Conservation (phyloP, 1,284 basidiomycete genomes). For the Ceratorhiza oryzae-sativae region DNA sequence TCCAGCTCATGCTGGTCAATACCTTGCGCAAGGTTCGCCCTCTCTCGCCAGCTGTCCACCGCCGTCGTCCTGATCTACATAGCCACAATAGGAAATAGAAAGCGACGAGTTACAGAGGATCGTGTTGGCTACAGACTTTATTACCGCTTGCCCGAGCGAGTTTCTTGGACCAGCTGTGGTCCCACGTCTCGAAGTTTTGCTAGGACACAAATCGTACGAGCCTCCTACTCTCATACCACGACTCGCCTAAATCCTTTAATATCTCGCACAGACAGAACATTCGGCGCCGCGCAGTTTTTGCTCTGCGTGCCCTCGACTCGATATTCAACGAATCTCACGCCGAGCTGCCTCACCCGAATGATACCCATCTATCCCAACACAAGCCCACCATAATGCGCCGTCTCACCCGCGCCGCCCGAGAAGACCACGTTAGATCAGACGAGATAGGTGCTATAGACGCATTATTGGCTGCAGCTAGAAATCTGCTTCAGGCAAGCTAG, state of each 20-base stretch:
- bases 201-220: constrained; percentile 77
- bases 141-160: constrained; percentile 64
- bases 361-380: constrained; percentile 50
- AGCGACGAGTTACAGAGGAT: constrained; percentile 60
- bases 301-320: constrained; percentile 65
- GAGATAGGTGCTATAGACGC: constrained; percentile 20
- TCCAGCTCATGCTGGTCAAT: constrained; percentile 82
- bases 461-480: constrained; percentile 10
- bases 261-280: constrained; percentile 59
- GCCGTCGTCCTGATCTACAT: constrained; percentile 28
- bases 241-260: neutral
- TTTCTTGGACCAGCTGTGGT: constrained; percentile 76
- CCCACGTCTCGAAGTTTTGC: constrained; percentile 64
- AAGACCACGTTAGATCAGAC: constrained; percentile 11
- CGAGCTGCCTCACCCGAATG: constrained; percentile 56
- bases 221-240: constrained; percentile 41
- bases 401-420: constrained; percentile 25
- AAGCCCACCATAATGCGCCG: constrained; percentile 29
- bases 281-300: constrained; percentile 66
- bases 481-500: constrained; percentile 10
- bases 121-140: constrained; percentile 72
- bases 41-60: neutral
- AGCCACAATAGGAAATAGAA: constrained; percentile 65
- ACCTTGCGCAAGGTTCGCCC: constrained; percentile 71
- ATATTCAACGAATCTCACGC: constrained; percentile 57